These are phyloP conservation scores for Litsea cubeba DNA, from an alignment of 164 flowering plant species.

Conservation along the genomic window DNA sequence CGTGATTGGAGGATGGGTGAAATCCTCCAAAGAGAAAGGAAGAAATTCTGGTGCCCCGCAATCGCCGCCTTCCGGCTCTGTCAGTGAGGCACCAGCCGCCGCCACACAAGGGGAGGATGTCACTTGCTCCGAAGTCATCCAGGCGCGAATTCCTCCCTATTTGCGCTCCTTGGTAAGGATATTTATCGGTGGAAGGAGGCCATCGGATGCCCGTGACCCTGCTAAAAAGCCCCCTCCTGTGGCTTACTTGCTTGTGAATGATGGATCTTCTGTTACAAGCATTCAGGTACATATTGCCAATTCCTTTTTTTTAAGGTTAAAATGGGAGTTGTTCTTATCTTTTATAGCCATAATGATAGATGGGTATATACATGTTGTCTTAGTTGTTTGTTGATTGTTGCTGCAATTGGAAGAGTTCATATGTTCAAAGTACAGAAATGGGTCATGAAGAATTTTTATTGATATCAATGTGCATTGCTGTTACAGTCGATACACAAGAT, in stretches of 20 bases:
- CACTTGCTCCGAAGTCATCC: conserved; percentile 58
- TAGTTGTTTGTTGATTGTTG: not conserved
- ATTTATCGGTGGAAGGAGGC: conserved; percentile 26
- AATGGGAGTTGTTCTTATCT: not conserved
- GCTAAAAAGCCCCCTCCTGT: conserved; percentile 30
- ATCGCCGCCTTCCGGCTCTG: not conserved
- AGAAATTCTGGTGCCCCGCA: conserved; percentile 20
- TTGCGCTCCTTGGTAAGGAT: conserved; percentile 41
- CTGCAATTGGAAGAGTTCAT: not conserved
- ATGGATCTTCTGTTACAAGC: conserved; percentile 70
- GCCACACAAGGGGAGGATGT: conserved; percentile 26
- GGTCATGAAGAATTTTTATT: not conserved
- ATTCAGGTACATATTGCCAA: conserved; percentile 55
- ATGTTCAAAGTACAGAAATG: not conserved
- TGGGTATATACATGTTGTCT: not conserved
- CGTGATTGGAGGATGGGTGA: conserved; percentile 95
- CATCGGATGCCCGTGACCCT: conserved; percentile 26
- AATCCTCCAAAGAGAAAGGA: conserved; percentile 47
- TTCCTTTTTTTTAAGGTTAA: not conserved
- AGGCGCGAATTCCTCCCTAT: conserved; percentile 48
- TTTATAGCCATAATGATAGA: not conserved
- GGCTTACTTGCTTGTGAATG: conserved; percentile 54
- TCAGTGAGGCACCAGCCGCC: conserved; percentile 1
- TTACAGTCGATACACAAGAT: no score
- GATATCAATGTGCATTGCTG: not conserved